Percentiles rank a stretch among this genome's conserved stretches.
These are phyloP conservation scores for Botrytis deweyae DNA, from an alignment of 2,329 filamentous ascomycete species.

Conservation along the genomic window DNA sequence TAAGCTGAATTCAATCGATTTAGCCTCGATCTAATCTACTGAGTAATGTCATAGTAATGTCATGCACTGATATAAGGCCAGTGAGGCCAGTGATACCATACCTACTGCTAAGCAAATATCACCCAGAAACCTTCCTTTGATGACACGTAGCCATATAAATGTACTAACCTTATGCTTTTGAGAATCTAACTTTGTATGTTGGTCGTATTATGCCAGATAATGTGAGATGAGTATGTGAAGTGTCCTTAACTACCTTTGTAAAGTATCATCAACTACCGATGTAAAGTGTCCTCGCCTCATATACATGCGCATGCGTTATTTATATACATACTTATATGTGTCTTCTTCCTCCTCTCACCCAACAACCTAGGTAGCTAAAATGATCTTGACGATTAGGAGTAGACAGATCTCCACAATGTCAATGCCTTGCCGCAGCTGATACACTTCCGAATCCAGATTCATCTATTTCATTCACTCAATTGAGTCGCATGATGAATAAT, in stretches of 20 bases:
- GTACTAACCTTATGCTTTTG: background rate
- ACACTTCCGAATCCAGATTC: background rate
- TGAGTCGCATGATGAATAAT: background rate
- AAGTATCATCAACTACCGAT: background rate
- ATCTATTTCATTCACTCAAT: background rate
- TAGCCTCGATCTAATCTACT: background rate
- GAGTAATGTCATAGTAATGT: background rate
- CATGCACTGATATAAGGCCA: background rate
- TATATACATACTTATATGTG: background rate
- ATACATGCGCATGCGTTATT: no score
- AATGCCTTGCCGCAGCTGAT: background rate
- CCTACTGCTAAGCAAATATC: background rate
- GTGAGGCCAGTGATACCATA: background rate
- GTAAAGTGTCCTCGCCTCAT: constrained; percentile 10
- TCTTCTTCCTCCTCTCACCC: background rate
- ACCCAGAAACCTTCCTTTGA: background rate
- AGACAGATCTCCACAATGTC: background rate
- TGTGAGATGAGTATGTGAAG: background rate
- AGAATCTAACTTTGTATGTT: background rate
- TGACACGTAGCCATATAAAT: background rate
- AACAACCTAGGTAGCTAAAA: background rate
- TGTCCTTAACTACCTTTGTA: background rate
- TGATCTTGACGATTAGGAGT: background rate
- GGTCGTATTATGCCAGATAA: background rate
- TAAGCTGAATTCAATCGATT: background rate